Evolutionary conservation across 2,329 filamentous ascomycete species (phyloP).

Genomic region (Lojkania enalia): DNA sequence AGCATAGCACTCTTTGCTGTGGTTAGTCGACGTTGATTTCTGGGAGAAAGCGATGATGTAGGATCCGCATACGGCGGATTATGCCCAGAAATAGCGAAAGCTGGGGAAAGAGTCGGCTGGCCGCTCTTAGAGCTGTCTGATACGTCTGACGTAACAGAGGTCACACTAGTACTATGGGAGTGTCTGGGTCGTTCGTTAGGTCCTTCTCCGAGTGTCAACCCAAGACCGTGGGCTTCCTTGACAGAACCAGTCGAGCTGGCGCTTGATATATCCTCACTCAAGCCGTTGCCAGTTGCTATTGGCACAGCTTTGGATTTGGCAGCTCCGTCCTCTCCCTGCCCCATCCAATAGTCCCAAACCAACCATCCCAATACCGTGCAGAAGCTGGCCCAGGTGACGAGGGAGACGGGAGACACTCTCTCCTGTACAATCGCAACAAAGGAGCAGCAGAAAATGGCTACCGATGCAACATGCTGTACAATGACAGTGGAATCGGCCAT

Average conservation of each 20-base stretch:
- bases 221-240: constrained; percentile 47
- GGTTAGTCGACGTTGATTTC: constrained; percentile 67
- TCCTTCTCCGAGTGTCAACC: constrained; percentile 39
- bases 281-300: constrained; percentile 25
- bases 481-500: constrained; percentile 95
- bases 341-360: constrained; percentile 89
- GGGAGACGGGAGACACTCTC: constrained; percentile 83
- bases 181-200: constrained; percentile 36
- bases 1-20: constrained; percentile 91
- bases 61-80: constrained; percentile 43
- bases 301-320: constrained; percentile 12
- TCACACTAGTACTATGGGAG: constrained; percentile 58
- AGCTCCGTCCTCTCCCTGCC: constrained; percentile 62
- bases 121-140: constrained; percentile 37
- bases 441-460: constrained; percentile 91
- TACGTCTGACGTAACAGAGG: constrained; percentile 57
- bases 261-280: constrained; percentile 15
- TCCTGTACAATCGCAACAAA: constrained; percentile 89
- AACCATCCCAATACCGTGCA: constrained; percentile 87
- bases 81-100: constrained; percentile 47
- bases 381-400: constrained; percentile 82
- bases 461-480: constrained; percentile 93
- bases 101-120: constrained; percentile 38
- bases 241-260: constrained; percentile 15
- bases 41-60: constrained; percentile 51